phyloP scores from a whole-genome alignment of 106 monocot species.

The Dioscorea dumetorum region DNA sequence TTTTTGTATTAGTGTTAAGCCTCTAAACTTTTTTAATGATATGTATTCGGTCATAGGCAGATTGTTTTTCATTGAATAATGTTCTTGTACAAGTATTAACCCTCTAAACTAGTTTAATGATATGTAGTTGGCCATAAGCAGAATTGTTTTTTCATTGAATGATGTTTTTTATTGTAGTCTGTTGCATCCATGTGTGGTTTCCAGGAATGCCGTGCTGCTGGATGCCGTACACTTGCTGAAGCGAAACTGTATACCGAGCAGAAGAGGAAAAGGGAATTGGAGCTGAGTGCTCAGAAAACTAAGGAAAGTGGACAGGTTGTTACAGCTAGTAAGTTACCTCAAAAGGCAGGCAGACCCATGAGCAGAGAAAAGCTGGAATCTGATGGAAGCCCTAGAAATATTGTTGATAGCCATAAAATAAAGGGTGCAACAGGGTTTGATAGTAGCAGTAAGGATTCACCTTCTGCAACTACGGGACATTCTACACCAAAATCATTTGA shows the following conservation, averaged over 20 bases:
- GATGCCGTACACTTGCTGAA: conserved; percentile 73
- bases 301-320: conserved; percentile 39
- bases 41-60: not conserved
- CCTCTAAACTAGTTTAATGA: not conserved
- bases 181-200: not conserved
- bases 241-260: conserved; percentile 67
- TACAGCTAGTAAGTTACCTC: conserved; percentile 32
- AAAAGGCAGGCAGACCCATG: conserved; percentile 36
- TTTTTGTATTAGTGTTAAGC: no score
- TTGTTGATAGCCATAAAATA: conserved; percentile 44
- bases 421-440: conserved; percentile 22
- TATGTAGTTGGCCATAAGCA: not conserved
- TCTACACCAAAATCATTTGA: conserved; percentile 31
- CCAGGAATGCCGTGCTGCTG: conserved; percentile 81
- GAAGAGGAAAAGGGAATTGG: conserved; percentile 57
- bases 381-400: conserved; percentile 48
- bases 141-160: not conserved
- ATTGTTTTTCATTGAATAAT: not conserved
- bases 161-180: not conserved
- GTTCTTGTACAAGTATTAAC: no score
- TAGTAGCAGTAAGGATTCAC: conserved; percentile 24
- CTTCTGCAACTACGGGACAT: conserved; percentile 13
- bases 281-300: conserved; percentile 35
- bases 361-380: conserved; percentile 42
- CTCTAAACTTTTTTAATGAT: not conserved